Percentiles rank a stretch among this genome's conserved stretches.
phyloP scores from a whole-genome alignment of 2,329 filamentous ascomycete genomes.

The Alternaria brassicicola region DNA sequence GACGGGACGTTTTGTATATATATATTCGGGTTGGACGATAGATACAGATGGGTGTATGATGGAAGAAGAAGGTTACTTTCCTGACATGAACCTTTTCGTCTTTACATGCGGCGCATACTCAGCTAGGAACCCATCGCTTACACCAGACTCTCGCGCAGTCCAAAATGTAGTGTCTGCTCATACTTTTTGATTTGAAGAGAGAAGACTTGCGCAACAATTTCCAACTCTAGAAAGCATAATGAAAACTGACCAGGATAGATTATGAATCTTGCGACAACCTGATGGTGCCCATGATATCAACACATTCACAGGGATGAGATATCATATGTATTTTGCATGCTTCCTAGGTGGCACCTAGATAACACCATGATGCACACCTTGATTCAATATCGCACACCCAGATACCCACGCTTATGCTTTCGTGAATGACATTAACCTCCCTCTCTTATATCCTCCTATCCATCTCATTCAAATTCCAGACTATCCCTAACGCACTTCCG shows the following conservation, averaged over 20 bases:
- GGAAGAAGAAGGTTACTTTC: not conserved
- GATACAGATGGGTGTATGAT: not conserved
- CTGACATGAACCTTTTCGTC: not conserved
- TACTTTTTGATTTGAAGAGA: not conserved
- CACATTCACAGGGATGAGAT: not conserved
- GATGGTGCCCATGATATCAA: not conserved
- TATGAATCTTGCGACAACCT: not conserved
- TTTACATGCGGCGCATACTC: too few species aligned
- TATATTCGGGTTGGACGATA: not conserved
- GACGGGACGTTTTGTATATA: not conserved
- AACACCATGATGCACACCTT: conserved; percentile 2
- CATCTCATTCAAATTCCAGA: conserved; percentile 41
- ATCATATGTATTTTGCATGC: not conserved
- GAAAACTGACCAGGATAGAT: not conserved
- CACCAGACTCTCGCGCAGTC: fast-evolving
- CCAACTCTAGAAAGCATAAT: not conserved
- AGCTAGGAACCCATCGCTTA: not conserved
- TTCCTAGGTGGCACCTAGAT: not conserved
- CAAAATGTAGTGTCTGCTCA: not conserved
- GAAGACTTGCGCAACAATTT: not conserved
- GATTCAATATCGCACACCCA: conserved; percentile 1
- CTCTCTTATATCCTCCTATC: not conserved
- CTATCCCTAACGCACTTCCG: conserved; percentile 74
- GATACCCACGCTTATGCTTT: conserved; percentile 12
- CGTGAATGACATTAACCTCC: not conserved